Conservation (phyloP, 2,329 filamentous ascomycete species). For the Aspergillus chevalieri region DNA sequence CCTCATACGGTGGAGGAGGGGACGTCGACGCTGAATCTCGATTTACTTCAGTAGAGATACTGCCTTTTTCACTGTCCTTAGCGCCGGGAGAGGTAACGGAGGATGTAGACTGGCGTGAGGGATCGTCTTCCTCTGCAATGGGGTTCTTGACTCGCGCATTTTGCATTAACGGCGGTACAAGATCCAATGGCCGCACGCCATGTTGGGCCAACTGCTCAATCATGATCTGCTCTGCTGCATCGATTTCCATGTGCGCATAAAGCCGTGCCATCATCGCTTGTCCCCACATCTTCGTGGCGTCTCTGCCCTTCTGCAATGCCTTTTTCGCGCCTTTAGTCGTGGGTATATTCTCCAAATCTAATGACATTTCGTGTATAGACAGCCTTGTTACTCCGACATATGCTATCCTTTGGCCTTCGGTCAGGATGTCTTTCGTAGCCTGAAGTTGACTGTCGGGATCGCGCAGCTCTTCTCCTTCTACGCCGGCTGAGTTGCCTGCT, state of each 20-base stretch:
- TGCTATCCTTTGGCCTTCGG: constrained; percentile 89
- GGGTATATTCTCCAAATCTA: constrained; percentile 57
- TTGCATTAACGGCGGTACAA: constrained; percentile 80
- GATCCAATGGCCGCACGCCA: constrained; percentile 75
- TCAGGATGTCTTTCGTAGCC: constrained; percentile 89
- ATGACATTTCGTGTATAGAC: constrained; percentile 70
- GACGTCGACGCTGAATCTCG: constrained; percentile 41
- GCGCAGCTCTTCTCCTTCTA: constrained; percentile 71
- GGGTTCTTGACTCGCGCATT: constrained; percentile 93
- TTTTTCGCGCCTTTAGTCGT: constrained; percentile 64
- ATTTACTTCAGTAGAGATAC: constrained; percentile 31
- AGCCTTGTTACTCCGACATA: constrained; percentile 88
- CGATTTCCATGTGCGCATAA: constrained; percentile 96
- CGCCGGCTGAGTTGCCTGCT: constrained; percentile 55
- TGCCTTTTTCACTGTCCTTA: constrained; percentile 19
- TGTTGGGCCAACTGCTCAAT: constrained; percentile 94
- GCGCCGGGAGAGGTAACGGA: constrained; percentile 24
- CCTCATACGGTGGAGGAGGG: constrained; percentile 51
- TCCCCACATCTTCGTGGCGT: constrained; percentile 88
- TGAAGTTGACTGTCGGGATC: constrained; percentile 88
- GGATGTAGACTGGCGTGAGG: constrained; percentile 34
- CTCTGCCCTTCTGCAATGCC: constrained; percentile 60
- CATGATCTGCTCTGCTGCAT: constrained; percentile 84
- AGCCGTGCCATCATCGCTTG: constrained; percentile 97
- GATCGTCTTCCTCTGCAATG: constrained; percentile 53